Conservation (phyloP, 495 filamentous ascomycete genomes). For the Baudoinia panamericana region DNA sequence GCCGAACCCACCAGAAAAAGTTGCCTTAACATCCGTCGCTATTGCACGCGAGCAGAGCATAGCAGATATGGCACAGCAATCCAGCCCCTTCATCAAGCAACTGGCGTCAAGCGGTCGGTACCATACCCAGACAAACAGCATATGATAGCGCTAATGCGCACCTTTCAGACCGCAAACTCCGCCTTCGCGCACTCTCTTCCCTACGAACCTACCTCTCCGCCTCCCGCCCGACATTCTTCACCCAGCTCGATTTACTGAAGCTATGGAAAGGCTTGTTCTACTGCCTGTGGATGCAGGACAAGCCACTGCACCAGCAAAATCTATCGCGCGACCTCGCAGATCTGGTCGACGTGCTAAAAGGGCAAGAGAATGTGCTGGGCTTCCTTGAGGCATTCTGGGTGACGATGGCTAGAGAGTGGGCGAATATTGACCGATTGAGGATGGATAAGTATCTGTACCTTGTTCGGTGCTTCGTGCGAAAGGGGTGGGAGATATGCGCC, state of each 20-base stretch:
- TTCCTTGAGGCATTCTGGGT: constrained; percentile 78
- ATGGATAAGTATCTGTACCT: constrained; percentile 90
- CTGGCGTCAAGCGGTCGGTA: constrained; percentile 57
- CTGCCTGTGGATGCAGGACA: constrained; percentile 94
- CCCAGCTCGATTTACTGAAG: constrained; percentile 68
- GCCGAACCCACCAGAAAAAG: too few species aligned
- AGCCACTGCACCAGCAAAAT: constrained; percentile 71
- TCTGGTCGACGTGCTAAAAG: constrained; percentile 52
- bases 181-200: constrained; percentile 57
- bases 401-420: constrained; percentile 74
- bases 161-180: constrained; percentile 57
- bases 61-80: constrained; percentile 29
- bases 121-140: background rate
- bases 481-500: constrained; percentile 47
- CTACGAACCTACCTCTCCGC: constrained; percentile 60
- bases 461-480: constrained; percentile 60
- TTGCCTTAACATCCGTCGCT: too few species aligned
- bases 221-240: constrained; percentile 46
- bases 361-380: constrained; percentile 41
- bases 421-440: constrained; percentile 58
- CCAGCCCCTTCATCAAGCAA: constrained; percentile 60
- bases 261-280: constrained; percentile 96
- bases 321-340: constrained; percentile 64
- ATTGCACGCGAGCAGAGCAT: too few species aligned
- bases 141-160: too few species aligned